Base-by-base conservation (phyloP, 1,139 yeast species). In the Hyphopichia wangnamkhiaoensis region DNA sequence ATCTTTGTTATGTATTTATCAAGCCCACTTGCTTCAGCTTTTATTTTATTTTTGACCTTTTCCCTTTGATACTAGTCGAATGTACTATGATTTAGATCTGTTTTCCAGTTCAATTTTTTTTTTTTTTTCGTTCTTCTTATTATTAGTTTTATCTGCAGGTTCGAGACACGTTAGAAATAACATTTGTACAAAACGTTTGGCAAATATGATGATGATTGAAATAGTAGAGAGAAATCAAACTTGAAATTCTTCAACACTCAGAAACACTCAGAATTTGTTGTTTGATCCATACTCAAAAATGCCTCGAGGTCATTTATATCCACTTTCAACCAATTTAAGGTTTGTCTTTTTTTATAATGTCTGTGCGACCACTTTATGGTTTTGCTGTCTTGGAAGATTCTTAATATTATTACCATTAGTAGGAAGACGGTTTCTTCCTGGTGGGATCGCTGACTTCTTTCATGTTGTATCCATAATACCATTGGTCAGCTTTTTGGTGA, bases 381-480 rank as follows among this genome's bases (percentile, higher is more conserved):
- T 68, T 28, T 74, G 82, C 37, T 71, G 84, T 40, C 56, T 79
- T 5, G 59, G 67, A 6, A 58, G 90, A 37, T 71, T 81, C 47
- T 40, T 71, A 12, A 59, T 81, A 2, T 61, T 83, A 24, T 63
- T 79, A 34, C 87, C 86, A 2, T 58, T 83, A 19, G 87, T 81
- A 7, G 86, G 88, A 1, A 59, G 78, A 32, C 68, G 66, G 46
- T 83, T 80, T 49, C 58, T 83, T 21, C 84, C 88, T 1, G 87
- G 84, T 7, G 89, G 89, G 1, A 79, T 83, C 12, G 86, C 85
- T 35, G 84, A 78, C 48, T 80, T 79, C 61, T 77, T 80, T 48
- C 76, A 75, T 39, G 62, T 65, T n/a, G 71, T 71, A 17, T 52
- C 76, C 2, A 43, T 65, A 26, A 43, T 61, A 5, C 76, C 76